These are phyloP conservation scores for Sonneratia alba DNA, from an alignment of 345 rosid species.

Conservation along the genomic window DNA sequence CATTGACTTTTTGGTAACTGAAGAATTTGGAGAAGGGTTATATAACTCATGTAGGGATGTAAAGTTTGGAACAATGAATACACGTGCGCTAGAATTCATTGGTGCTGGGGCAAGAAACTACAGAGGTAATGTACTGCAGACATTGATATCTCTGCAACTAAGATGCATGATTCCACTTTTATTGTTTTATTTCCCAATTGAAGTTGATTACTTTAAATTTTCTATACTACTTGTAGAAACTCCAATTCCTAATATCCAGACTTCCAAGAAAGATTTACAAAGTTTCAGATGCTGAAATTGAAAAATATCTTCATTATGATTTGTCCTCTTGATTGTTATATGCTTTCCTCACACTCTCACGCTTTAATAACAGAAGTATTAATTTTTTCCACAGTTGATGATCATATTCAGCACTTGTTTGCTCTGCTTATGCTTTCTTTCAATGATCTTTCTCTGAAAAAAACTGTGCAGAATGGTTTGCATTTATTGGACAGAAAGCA, in stretches of 20 bases:
- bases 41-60: conserved; percentile 92
- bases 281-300: background rate
- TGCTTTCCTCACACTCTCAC: background rate
- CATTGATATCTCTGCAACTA: background rate
- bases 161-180: background rate
- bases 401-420: background rate
- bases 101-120: conserved; percentile 91
- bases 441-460: background rate
- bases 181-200: background rate
- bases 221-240: background rate
- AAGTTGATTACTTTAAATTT: background rate
- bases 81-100: conserved; percentile 75
- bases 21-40: conserved; percentile 79
- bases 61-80: conserved; percentile 96
- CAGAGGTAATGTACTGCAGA: conserved; percentile 37
- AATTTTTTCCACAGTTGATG: background rate
- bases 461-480: conserved; percentile 68
- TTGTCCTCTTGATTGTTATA: background rate
- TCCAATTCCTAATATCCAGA: background rate
- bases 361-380: background rate
- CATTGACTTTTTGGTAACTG: conserved; percentile 58
- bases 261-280: background rate
- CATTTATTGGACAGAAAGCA: conserved; percentile 81
- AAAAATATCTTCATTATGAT: background rate
- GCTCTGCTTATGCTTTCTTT: background rate